Evolutionary conservation across 2,329 filamentous ascomycete genomes (phyloP).

Genomic region (Scedosporium boydii): DNA sequence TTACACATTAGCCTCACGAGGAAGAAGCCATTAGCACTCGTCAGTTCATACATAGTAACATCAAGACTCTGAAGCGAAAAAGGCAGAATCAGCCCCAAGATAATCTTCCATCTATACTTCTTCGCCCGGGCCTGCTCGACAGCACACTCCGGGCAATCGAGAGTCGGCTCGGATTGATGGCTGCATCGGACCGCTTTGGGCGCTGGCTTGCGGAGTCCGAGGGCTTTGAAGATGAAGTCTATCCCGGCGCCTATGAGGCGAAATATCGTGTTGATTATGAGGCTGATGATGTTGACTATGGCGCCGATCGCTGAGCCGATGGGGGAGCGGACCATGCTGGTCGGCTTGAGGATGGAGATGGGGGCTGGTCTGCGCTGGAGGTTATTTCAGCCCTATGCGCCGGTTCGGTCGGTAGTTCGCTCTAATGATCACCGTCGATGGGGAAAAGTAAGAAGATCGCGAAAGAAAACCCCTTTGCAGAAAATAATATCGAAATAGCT

Average conservation of each 20-base stretch:
- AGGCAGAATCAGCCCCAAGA: constrained; percentile 48
- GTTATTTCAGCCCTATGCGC: too few species aligned
- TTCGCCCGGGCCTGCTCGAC: constrained; percentile 22
- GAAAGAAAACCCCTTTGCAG: too few species aligned
- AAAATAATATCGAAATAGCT: too few species aligned
- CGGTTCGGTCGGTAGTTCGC: too few species aligned
- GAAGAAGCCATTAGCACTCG: background rate
- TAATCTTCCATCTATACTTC: constrained; percentile 47
- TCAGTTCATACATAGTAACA: constrained; percentile 40
- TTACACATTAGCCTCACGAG: background rate
- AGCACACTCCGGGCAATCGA: constrained; percentile 19
- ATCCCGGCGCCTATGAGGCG: background rate
- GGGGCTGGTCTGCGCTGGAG: too few species aligned
- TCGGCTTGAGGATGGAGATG: background rate
- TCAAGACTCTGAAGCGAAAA: constrained; percentile 55
- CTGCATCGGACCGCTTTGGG: background rate
- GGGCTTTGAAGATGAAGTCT: background rate
- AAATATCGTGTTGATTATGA: background rate
- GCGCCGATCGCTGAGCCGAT: background rate
- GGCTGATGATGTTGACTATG: background rate
- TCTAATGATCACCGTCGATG: too few species aligned
- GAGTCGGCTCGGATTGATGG: background rate
- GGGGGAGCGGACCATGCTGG: background rate
- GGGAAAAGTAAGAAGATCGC: too few species aligned
- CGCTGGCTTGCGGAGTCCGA: background rate